Conservation (phyloP, 108 stramenopile genomes). For the Stephanodiscus triporus region DNA sequence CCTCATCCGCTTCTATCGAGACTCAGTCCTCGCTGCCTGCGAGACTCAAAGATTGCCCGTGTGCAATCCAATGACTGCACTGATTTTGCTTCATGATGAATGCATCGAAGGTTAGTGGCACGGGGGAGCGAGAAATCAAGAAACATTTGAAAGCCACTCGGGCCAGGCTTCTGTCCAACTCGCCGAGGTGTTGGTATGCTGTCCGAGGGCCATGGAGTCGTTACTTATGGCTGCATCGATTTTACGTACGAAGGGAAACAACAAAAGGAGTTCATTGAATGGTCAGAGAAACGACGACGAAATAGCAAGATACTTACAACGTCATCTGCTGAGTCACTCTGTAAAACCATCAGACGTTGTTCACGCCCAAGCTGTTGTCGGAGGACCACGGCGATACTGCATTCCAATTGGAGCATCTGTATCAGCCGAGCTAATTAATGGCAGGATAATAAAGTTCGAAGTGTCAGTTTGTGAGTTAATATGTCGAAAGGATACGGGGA, state of each 20-base stretch:
- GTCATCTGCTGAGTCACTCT: neutral
- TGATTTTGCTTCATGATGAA: neutral
- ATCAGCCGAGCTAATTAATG: neutral
- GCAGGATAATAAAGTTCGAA: neutral
- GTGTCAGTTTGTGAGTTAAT: neutral
- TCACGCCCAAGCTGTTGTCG: neutral
- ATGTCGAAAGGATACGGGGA: slow-evolving; percentile 4
- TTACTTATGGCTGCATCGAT: neutral
- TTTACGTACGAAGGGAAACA: neutral
- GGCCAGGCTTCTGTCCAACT: neutral
- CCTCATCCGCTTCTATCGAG: neutral
- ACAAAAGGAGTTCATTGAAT: neutral
- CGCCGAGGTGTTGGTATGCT: neutral
- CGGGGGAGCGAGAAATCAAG: neutral
- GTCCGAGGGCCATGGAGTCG: neutral
- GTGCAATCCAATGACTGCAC: slow-evolving; percentile 2
- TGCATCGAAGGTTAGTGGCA: neutral
- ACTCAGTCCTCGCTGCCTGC: neutral
- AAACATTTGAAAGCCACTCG: slow-evolving; percentile 3
- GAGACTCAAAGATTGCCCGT: neutral
- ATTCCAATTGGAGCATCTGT: neutral
- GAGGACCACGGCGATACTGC: neutral
- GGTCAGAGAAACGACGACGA: neutral
- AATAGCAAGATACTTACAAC: neutral
- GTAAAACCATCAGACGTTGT: neutral